A percentile compares a stretch with the other conserved stretches of the same genome.
These are phyloP conservation scores for Plicaturopsis crispa DNA, from an alignment of 768 basidiomycete species.

Conservation along the genomic window DNA sequence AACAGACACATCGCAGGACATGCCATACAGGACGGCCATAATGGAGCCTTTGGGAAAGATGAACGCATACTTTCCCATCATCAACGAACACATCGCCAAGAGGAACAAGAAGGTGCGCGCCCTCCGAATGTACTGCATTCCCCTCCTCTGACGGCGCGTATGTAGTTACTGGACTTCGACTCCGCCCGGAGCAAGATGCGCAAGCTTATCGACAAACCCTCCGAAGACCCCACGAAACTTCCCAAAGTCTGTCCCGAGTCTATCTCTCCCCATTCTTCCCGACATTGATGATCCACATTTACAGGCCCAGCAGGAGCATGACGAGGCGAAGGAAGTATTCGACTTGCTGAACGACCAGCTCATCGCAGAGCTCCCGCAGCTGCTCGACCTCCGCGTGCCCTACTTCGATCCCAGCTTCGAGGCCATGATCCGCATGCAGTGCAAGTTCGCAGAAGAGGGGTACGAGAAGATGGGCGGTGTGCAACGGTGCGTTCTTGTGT, in stretches of 20 bases:
- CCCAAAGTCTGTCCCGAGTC: conserved; percentile 51
- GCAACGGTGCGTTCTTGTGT: conserved; percentile 52
- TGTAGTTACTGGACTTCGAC: conserved; percentile 91
- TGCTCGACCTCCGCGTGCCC: conserved; percentile 92
- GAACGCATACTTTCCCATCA: conserved; percentile 88
- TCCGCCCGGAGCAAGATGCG: conserved; percentile 84
- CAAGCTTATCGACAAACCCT: conserved; percentile 86
- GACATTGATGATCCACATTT: too few species aligned
- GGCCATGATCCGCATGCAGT: conserved; percentile 97
- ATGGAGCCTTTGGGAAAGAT: conserved; percentile 96
- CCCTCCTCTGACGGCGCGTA: background rate
- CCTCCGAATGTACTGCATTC: background rate
- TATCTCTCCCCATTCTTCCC: background rate
- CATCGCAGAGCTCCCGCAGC: conserved; percentile 81
- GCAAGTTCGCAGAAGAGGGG: conserved; percentile 96
- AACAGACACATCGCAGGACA: too few species aligned
- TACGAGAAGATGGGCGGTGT: conserved; percentile 96
- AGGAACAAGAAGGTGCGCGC: conserved; percentile 85
- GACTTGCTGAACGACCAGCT: conserved; percentile 90
- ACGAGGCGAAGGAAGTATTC: conserved; percentile 92
- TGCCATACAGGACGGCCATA: conserved; percentile 89
- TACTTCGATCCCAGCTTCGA: conserved; percentile 99
- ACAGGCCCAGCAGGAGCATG: conserved; percentile 92
- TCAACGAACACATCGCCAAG: conserved; percentile 91
- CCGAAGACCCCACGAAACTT: conserved; percentile 87